Percentiles rank a stretch among this genome's conserved stretches.
phyloP scores from a whole-genome alignment of 176 grass and related monocot species.

The Zoysia japonica region DNA sequence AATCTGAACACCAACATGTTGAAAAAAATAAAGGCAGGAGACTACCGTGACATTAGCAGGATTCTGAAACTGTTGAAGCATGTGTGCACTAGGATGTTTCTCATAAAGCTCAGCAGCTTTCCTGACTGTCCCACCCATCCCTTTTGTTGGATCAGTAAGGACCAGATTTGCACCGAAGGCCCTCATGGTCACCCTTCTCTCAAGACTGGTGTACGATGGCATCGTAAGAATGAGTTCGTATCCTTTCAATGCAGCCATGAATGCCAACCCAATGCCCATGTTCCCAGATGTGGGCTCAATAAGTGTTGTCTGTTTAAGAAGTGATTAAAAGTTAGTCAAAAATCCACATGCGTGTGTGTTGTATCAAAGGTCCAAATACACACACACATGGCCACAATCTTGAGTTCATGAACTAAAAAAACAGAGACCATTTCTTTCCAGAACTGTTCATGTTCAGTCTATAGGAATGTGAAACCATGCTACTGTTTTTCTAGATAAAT shows the following conservation, averaged over 20 bases:
- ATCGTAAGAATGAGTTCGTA: slow-evolving; percentile 89
- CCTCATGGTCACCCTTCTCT: slow-evolving; percentile 85
- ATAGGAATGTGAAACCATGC: slow-evolving; percentile 4
- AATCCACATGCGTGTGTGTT: not conserved
- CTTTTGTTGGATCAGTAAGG: slow-evolving; percentile 80
- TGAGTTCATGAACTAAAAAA: not conserved
- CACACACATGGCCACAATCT: not conserved
- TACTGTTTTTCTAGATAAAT: not conserved
- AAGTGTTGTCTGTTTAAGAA: slow-evolving; percentile 64
- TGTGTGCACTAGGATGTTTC: slow-evolving; percentile 67
- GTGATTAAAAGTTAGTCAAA: not conserved
- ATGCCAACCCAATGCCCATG: slow-evolving; percentile 77
- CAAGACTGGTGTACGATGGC: slow-evolving; percentile 94
- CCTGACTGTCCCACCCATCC: slow-evolving; percentile 94
- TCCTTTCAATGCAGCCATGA: slow-evolving; percentile 81
- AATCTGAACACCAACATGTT: not conserved
- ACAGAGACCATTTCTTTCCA: not conserved
- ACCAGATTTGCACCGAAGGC: slow-evolving; percentile 70
- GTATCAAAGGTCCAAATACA: slow-evolving; percentile 2
- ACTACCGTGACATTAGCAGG: slow-evolving; percentile 90
- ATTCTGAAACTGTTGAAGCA: slow-evolving; percentile 96
- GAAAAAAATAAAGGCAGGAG: not conserved
- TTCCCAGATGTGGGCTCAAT: slow-evolving; percentile 93
- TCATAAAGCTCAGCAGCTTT: slow-evolving; percentile 78
- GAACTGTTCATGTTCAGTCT: not conserved